phyloP scores from a whole-genome alignment of 257 asterid genomes.

The Scutellaria baicalensis region DNA sequence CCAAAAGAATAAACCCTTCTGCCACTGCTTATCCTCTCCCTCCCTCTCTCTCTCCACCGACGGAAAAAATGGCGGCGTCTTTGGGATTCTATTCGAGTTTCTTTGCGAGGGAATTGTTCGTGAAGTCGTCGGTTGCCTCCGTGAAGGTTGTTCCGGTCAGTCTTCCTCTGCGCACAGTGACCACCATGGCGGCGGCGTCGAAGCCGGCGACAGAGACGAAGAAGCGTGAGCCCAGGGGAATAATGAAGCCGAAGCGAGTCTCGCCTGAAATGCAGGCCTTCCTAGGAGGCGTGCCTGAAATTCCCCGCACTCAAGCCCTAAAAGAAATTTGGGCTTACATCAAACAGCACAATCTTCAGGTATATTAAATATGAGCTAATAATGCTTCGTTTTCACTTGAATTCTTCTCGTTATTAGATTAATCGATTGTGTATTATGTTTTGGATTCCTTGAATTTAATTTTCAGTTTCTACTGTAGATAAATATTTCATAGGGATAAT shows the following conservation, averaged over 20 bases:
- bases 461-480: neutral
- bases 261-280: constrained; percentile 85
- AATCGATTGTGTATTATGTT: neutral
- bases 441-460: neutral
- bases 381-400: neutral
- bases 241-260: constrained; percentile 76
- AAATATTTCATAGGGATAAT: neutral
- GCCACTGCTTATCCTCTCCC: constrained; percentile 33
- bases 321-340: constrained; percentile 81
- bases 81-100: constrained; percentile 31
- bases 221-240: constrained; percentile 75
- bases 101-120: constrained; percentile 27
- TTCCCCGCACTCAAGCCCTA: constrained; percentile 76
- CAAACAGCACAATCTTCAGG: constrained; percentile 75
- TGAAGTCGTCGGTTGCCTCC: constrained; percentile 17
- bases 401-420: neutral
- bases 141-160: constrained; percentile 17
- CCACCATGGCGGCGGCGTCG: constrained; percentile 45
- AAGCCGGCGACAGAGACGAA: constrained; percentile 61
- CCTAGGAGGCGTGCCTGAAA: constrained; percentile 74
- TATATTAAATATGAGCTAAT: neutral
- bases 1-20: constrained; percentile 14
- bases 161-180: constrained; percentile 19
- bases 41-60: neutral
- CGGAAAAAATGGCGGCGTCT: constrained; percentile 48